Base-by-base conservation (phyloP, 495 filamentous ascomycete species). In the Symbiotaphrina buchneri region DNA sequence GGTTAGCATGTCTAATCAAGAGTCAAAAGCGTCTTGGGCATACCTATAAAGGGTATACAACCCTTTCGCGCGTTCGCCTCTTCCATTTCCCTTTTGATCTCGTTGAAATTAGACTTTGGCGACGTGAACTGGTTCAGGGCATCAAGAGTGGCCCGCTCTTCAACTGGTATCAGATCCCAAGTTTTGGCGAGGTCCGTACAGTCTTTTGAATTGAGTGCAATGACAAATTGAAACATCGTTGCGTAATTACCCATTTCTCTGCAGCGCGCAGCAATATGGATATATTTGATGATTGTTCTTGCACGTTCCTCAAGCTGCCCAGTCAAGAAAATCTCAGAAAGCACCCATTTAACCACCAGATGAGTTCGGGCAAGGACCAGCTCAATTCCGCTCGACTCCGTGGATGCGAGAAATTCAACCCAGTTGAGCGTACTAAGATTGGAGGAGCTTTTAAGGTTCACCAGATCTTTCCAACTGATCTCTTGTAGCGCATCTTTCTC, bases 311-410 rank as follows among this genome's bases (percentile, higher is more conserved):
- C 64, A 13, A 83, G 55, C 31, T 80, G 64, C 32, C 68, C 62
- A 5, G 87, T 95, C 23, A 99, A 56, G 18, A 95, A 67, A 41
- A 85, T 68, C 47, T 95, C 83, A 2, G 85, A 94, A 15, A 91
- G 60, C 10, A 76, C 74, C 90, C 90, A 99, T 57, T 93, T 94
- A 30, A 91, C 84, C 63, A 95, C 78, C 38, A 99, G 62, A 47
- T 95, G 95, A 58, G 94, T 94, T 21, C 90, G 76, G 13, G 84
- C 81, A 40, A 92, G 82, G 14, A 93, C 83, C n/a, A 99, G 61
- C 41, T 94, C 87, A 31, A 95, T 80, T 14, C 87, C 87, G 21
- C 68, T 74, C 16, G 75, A 75, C 36, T 90, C 71, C 10, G 72
- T 67, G n/a, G 70, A 64, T 18, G 68, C 66, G 8, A 99, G 63